Evolutionary conservation across 2,329 filamentous ascomycete species (phyloP).

Genomic region (Zymoseptoria ardabiliae): DNA sequence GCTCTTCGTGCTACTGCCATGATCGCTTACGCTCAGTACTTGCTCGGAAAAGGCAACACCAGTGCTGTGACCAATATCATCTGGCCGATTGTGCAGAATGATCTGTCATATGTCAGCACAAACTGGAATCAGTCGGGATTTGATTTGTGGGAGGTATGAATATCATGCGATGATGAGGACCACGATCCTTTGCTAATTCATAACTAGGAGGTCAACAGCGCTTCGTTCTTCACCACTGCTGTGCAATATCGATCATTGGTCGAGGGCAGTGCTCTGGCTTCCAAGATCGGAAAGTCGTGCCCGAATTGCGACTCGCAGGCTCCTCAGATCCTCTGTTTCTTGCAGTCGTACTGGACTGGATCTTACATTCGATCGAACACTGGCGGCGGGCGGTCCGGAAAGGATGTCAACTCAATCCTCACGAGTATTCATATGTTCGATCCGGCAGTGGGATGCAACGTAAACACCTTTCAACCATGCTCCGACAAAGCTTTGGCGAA

Average conservation of each 20-base stretch:
- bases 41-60: slow-evolving; percentile 39
- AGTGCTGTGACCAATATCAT: slow-evolving; percentile 47
- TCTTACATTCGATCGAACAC: slow-evolving; percentile 64
- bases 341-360: slow-evolving; percentile 66
- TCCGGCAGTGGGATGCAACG: slow-evolving; percentile 54
- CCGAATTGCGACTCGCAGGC: slow-evolving; percentile 56
- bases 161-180: background rate
- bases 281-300: slow-evolving; percentile 54
- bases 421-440: slow-evolving; percentile 57
- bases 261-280: slow-evolving; percentile 60
- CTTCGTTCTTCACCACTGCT: slow-evolving; percentile 71
- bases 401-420: slow-evolving; percentile 63
- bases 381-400: slow-evolving; percentile 55
- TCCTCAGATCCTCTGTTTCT: slow-evolving; percentile 64
- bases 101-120: slow-evolving; percentile 66
- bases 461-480: slow-evolving; percentile 71
- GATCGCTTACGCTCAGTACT: slow-evolving; percentile 64
- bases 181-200: background rate
- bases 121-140: slow-evolving; percentile 58
- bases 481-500: slow-evolving; percentile 56
- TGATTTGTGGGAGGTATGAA: slow-evolving; percentile 64
- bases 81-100: slow-evolving; percentile 70
- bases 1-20: slow-evolving; percentile 67
- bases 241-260: slow-evolving; percentile 58
- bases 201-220: slow-evolving; percentile 56